These are phyloP conservation scores for Gossypium bickii DNA, from an alignment of 345 rosid genomes.

Conservation along the genomic window DNA sequence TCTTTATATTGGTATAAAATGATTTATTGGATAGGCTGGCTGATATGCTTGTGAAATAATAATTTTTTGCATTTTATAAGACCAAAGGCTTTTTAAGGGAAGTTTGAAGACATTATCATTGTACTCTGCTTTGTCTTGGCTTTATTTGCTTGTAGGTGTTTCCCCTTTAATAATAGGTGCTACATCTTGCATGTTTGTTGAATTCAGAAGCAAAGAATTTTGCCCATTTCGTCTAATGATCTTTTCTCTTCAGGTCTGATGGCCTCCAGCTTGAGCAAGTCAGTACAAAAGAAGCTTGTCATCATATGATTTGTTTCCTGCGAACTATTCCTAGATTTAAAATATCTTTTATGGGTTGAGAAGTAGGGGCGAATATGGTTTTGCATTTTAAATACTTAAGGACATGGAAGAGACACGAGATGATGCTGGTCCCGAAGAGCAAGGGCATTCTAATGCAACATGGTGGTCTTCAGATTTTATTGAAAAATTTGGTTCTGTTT, in stretches of 20 bases:
- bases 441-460: conserved; percentile 58
- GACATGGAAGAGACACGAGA: conserved; percentile 81
- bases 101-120: neutral
- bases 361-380: conserved; percentile 54
- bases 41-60: neutral
- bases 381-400: conserved; percentile 44
- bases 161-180: neutral
- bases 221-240: conserved; percentile 10
- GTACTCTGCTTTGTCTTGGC: neutral
- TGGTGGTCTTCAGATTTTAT: conserved; percentile 93
- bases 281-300: conserved; percentile 30
- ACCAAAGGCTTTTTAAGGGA: neutral
- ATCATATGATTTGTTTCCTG: conserved; percentile 27
- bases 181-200: neutral
- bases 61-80: neutral
- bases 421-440: conserved; percentile 62
- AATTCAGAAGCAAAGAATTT: conserved; percentile 7
- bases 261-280: conserved; percentile 45
- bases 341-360: conserved; percentile 51
- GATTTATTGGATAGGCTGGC: neutral
- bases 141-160: neutral
- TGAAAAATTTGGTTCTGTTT: conserved; percentile 65
- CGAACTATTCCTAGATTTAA: conserved; percentile 14
- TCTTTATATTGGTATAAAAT: neutral
- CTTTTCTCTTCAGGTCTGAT: conserved; percentile 40